Base-by-base conservation (phyloP, 1,284 basidiomycete species). In the Irpex sp. region DNA sequence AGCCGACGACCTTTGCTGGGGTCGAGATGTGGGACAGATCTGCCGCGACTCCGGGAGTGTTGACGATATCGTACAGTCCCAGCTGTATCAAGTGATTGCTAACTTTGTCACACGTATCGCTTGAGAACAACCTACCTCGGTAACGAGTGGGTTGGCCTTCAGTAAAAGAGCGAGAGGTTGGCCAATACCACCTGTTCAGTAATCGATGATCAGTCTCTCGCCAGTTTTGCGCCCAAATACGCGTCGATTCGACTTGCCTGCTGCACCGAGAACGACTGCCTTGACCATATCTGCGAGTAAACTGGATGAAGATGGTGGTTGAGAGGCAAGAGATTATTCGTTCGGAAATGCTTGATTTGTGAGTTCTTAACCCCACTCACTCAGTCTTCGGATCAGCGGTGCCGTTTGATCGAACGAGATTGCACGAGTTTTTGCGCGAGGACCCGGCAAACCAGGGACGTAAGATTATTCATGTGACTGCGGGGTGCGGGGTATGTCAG, bases 1-100 rank as follows among this genome's bases (percentile, higher is more conserved):
- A 92, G 39, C 94, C 94, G 69, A 86, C 82, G 63, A 95, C 88
- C 76, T 90, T 90, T 51, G 89, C 87, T 43, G 87, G 88, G 50
- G 90, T 93, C 46, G 84, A 76, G 76, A 97, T 94, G 78, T 98
- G 95, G 66, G 91, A 93, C 66, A 98, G 83, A 81, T 98, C 95
- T 68, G 89, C 93, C 62, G 95, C 95, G 68, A 99, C 96, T 79
- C 97, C 97, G 55, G 95, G 95, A 13, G 96, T 93, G 77, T 94
- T 93, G 76, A 94, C 92, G 78, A 99, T 96, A 93, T 99, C 97
- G 78, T 87, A 98, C 67, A 98, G 88, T 60, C 88, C 82, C 65
- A 99, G 89, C 85, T 92, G 26, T 26, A 26, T 26, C 26, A 68
- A 17, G 2, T 19, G 13, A 66, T 37, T 51, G 8, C 50, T 50